Evolutionary conservation across 306 rosid genomes (phyloP), one percentile per base, ranked within the genome.

Genomic region (Luffa acutangula): DNA sequence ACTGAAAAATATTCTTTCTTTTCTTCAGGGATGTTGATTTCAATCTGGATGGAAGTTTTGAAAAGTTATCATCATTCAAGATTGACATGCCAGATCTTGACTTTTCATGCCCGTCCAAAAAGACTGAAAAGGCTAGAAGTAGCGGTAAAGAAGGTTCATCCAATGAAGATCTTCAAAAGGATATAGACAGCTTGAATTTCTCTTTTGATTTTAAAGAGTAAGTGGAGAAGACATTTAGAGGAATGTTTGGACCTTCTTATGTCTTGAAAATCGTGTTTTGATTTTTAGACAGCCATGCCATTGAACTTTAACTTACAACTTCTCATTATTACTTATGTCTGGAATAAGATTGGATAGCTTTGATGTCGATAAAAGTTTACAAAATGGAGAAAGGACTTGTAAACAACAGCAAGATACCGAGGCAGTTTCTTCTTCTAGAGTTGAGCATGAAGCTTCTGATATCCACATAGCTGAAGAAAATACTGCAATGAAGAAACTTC

Each of bases 71-170:
- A 57, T 86, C 92, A 65, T 95, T 95, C 87, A 95, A 91, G 62
- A 77, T 95, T 90, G 97, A 91, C 90, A 86, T 91, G 92, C 80
- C 95, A 80, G 97, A 95, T 85, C 91, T 89, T 84, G 93, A 91
- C 85, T 90, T 95, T 84, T 69, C 95, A 82, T 70, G 83, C 83
- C 81, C 85, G 3, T 91, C 93, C 13, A 89, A 80, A 78, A 91
- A 88, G 76, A n/a, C 79, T 25, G 62, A 81, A 57, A 90, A 86
- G 83, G 80, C 90, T 42, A 87, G 78, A 78, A 88, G 84, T 72
- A 87, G 79, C 73, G 66, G 87, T 25, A 85, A 75, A 76, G 93
- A 83, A 76, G 92, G 88, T 84, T 74, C 85, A 79, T 81, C 96
- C 75, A 57, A 80, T 60, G 87, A 88, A 83, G 91, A 85, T 80